Percentiles rank a stretch among this genome's conserved stretches.
Conservation (phyloP, 345 rosid species). For the Aquilaria yunnanensis region DNA sequence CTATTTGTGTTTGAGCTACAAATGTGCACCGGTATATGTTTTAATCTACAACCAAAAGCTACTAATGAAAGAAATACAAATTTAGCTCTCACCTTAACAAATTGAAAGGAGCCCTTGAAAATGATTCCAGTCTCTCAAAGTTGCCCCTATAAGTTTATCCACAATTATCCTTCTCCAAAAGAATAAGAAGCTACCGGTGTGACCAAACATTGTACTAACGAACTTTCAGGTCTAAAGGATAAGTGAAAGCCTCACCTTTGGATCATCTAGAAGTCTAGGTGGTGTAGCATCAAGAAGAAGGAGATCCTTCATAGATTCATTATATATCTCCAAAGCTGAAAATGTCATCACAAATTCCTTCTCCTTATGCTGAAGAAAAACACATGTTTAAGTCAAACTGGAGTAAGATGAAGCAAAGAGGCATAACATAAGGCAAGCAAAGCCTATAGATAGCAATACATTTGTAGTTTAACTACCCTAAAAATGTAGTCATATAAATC, state of each 20-base stretch:
- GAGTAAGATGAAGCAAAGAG: too few species aligned
- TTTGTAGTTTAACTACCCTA: too few species aligned
- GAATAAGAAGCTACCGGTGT: conserved; percentile 18
- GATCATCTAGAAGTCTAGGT: too few species aligned
- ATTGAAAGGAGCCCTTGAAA: conserved; percentile 62
- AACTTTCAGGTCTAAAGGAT: conserved; percentile 10
- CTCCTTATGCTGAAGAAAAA: too few species aligned
- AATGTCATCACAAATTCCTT: too few species aligned
- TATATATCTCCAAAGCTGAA: too few species aligned
- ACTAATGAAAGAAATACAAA: background rate
- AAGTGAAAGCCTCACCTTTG: background rate
- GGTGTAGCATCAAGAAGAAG: too few species aligned
- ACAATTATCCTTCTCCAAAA: conserved; percentile 82
- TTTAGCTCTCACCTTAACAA: conserved; percentile 51
- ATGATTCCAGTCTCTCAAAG: conserved; percentile 63
- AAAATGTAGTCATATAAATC: too few species aligned
- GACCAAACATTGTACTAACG: conserved; percentile 7
- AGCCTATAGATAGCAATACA: too few species aligned
- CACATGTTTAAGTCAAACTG: too few species aligned
- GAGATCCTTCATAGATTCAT: too few species aligned
- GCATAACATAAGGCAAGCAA: too few species aligned
- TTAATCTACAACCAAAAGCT: conserved; percentile 9
- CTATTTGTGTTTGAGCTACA: conserved; percentile 93
- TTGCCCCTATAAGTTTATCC: conserved; percentile 83
- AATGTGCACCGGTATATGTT: conserved; percentile 9